Evolutionary conservation across 306 rosid species (phyloP), one percentile per base, ranked within the genome.

Genomic region (Glycyrrhiza uralensis): DNA sequence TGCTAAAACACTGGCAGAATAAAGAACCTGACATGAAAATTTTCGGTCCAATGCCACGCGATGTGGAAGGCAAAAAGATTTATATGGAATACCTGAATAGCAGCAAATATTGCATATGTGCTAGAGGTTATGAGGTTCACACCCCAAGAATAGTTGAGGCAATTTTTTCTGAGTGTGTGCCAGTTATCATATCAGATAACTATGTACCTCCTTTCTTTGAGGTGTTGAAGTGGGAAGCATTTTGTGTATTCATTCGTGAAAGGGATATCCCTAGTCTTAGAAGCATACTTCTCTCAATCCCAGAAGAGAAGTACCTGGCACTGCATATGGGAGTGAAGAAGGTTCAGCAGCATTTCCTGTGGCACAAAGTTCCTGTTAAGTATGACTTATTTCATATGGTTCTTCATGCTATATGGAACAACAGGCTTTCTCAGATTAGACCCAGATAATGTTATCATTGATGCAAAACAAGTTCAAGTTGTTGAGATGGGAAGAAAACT

Each of bases 61-160:
- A 87, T 32, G 26, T 39, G 15, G 93, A 83, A 74, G 87, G 97
- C 71, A 90, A 93, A 69, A 86, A 54, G 64, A 49, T 64, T 15
- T 93, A 93, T 47, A 83, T 76, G 80, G 89, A 90, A 65, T 78
- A 84, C 80, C 88, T 93, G 98, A 87, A 84, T 74, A 87, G 82
- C 72, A 89, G 97, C 83, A 93, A 84, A 79, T 90, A 87, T 30
- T 93, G 97, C 84, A 79, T 90, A 61, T 93, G 97, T 61, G 93
- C 98, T 52, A 80, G 92, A 78, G 98, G 96, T 12, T 83, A 90
- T 38, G 93, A 93, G 75, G 98, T 93, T 49, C 86, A 93, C 76
- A 76, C 79, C 1, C 97, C 97, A 52, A 69, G 97, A 78, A 77
- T 93, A 10, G 87, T 93, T 24, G 98, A 93, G 17, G 91, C 96